These are phyloP conservation scores for Fraxinus baroniana DNA, from an alignment of 305 asterid species.

Conservation along the genomic window DNA sequence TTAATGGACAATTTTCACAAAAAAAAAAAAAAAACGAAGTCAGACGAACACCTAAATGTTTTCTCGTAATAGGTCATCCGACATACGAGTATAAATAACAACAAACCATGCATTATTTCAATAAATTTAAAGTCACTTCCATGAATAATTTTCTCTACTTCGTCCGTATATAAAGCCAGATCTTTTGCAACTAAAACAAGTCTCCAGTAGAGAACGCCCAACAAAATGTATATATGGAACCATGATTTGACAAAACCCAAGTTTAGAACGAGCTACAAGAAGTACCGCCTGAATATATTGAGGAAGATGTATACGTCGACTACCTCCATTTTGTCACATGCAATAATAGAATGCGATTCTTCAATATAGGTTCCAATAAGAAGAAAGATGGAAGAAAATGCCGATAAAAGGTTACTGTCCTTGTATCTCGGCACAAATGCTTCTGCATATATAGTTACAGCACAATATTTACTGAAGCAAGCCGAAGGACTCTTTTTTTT, in stretches of 20 bases:
- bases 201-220: neutral
- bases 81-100: neutral
- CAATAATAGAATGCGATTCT: conserved; percentile 29
- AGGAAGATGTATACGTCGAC: neutral
- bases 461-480: neutral
- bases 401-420: neutral
- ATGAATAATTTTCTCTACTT: neutral
- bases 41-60: no score
- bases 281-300: neutral
- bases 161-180: neutral
- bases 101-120: neutral
- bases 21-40: no score
- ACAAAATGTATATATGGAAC: neutral
- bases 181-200: neutral
- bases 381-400: neutral
- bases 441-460: neutral
- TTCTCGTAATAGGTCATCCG: neutral
- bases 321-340: conserved; percentile 29
- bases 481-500: neutral
- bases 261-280: neutral
- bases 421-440: neutral
- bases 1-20: no score
- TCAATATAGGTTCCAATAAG: neutral
- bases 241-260: conserved; percentile 5
- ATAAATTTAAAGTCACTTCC: neutral